These are phyloP conservation scores for Yamadazyma pseudoaaseri DNA, from an alignment of 1,139 yeast species.

Conservation along the genomic window DNA sequence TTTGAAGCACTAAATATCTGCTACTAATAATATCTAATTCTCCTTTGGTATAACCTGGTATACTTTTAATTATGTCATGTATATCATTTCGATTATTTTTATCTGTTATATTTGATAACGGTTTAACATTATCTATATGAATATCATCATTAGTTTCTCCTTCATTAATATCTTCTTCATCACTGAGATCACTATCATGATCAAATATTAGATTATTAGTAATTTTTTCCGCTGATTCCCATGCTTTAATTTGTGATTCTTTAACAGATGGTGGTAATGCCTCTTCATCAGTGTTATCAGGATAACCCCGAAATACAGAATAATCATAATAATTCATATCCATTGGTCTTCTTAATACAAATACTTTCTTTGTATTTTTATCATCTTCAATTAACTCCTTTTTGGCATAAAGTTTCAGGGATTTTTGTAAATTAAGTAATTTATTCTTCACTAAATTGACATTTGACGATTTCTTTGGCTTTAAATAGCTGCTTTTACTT, in stretches of 20 bases:
- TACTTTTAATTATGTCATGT: constrained; percentile 20
- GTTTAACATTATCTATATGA: constrained; percentile 5
- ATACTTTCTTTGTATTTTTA: constrained; percentile 11
- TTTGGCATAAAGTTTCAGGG: constrained; percentile 16
- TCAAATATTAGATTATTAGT: constrained; percentile 37
- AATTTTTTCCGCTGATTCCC: constrained; percentile 48
- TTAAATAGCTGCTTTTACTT: constrained; percentile 10
- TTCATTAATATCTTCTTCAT: constrained; percentile 24
- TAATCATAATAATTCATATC: constrained; percentile 24
- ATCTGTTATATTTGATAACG: neutral
- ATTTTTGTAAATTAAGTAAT: constrained; percentile 30
- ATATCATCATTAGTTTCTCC: constrained; percentile 18
- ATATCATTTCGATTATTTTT: constrained; percentile 1
- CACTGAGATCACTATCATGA: constrained; percentile 25
- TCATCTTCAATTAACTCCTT: constrained; percentile 9
- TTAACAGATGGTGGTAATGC: constrained; percentile 23
- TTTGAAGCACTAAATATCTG: constrained; percentile 10
- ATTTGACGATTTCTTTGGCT: constrained; percentile 19
- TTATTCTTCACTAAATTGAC: constrained; percentile 28
- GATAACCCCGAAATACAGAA: constrained; percentile 24
- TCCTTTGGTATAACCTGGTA: constrained; percentile 43
- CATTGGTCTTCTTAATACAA: constrained; percentile 19
- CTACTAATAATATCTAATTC: constrained; percentile 28
- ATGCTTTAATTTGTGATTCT: constrained; percentile 43
- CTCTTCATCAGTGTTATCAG: constrained; percentile 15